Evolutionary conservation across 1,139 yeast genomes (phyloP), one percentile per base, ranked within the genome.

Genomic region (Yamadazyma dushanensis): DNA sequence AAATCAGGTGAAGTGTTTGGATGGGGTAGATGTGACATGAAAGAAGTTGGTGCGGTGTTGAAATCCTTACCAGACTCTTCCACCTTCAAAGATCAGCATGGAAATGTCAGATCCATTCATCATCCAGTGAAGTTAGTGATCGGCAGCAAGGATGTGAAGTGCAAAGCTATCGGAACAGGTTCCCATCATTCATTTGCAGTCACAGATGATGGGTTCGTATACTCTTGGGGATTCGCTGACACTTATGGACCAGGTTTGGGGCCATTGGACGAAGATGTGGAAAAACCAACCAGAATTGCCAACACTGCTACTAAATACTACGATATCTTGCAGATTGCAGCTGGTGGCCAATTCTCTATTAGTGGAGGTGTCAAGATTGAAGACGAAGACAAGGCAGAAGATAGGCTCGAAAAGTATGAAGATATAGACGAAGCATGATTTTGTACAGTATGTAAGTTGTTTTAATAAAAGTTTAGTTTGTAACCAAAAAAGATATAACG

Each of bases 141-240:
- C 25, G 53, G 51, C 10, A 46, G 49, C 10, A 49, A 36, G 14
- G 38, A 26, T 16, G 61, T 71, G 21, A 72, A 74, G 29, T 72
- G 84, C 51, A 83, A 78, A 52, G 59, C 72, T 5, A 69, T 90
- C 30, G 84, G 94, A 5, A 78, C 83, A 32, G 98, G 98, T 1
- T 83, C 96, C 1, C 97, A 92, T 52, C 98, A 92, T 57, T 84
- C 95, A 1, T 64, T 92, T 43, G 97, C 96, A 2, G 74, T 90
- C 4, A 80, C 94, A 7, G 77, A 71, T 23, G 90, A 87, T 49
- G 98, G 99, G 5, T 66, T 85, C 39, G 86, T 81, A 1, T 92
- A 82, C 66, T 78, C 97, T 1, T 92, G 99, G 99, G 99, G 99
- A 1, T 92, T 90, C 57, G 97, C 94, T 32, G 97, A 90, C 47